Conservation (phyloP, 345 rosid genomes). For the Tarenaya hassleriana region DNA sequence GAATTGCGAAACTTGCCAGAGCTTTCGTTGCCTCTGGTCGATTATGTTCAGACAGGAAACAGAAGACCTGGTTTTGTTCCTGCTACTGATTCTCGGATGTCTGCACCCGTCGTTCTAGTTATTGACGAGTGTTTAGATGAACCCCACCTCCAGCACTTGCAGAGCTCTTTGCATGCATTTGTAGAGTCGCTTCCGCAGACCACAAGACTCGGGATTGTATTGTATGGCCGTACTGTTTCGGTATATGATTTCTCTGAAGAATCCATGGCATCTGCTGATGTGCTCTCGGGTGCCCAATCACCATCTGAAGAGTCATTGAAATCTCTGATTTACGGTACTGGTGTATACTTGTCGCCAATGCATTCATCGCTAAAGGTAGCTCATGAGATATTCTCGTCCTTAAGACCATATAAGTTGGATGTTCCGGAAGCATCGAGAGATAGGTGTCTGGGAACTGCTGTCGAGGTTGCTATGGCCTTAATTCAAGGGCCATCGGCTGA, state of each 20-base stretch:
- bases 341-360: slow-evolving; percentile 89
- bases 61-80: slow-evolving; percentile 80
- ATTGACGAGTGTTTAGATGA: slow-evolving; percentile 97
- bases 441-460: slow-evolving; percentile 83
- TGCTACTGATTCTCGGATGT: slow-evolving; percentile 76
- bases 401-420: slow-evolving; percentile 69
- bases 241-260: slow-evolving; percentile 91
- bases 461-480: slow-evolving; percentile 85
- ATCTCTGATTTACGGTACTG: slow-evolving; percentile 81
- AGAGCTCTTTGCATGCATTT: slow-evolving; percentile 96
- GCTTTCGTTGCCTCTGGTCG: slow-evolving; percentile 69
- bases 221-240: slow-evolving; percentile 81
- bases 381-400: slow-evolving; percentile 81
- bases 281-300: slow-evolving; percentile 82
- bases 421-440: slow-evolving; percentile 85
- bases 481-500: slow-evolving; percentile 93
- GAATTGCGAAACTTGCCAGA: slow-evolving; percentile 70
- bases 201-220: slow-evolving; percentile 76
- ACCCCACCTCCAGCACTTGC: slow-evolving; percentile 88
- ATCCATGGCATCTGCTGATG: slow-evolving; percentile 92
- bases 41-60: slow-evolving; percentile 83
- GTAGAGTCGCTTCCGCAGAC: slow-evolving; percentile 72
- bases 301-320: slow-evolving; percentile 72
- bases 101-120: slow-evolving; percentile 84
- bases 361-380: slow-evolving; percentile 93